Evolutionary conservation across 345 rosid species (phyloP), one percentile per base, ranked within the genome.

Genomic region (Litchi chinensis): DNA sequence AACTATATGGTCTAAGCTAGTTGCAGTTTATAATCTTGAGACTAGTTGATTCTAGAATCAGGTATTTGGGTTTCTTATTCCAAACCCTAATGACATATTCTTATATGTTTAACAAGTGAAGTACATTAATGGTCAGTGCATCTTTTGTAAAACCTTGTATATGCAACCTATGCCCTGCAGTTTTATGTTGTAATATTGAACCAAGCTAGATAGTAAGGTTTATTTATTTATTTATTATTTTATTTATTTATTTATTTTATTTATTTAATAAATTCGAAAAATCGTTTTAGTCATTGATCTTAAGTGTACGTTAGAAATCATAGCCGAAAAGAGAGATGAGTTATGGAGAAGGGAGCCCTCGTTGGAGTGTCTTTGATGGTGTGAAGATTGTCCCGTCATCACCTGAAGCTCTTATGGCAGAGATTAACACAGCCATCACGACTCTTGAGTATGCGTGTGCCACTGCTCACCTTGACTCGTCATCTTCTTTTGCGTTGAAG

Each of bases 401-500:
- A n/a, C 89, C 87, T 1, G 97, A 90, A 60, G 74, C 80, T 80
- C 85, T 92, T 9, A 88, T 92, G 93, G 87, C 90, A n/a, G 89
- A 90, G 76, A 88, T 90, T 74, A 86, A 90, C 81, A 37, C 86
- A 0, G 89, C 93, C 39, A 88, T 90, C 52, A 66, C 81, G 6
- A 81, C 86, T 77, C 85, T 92, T 68, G 96, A 92, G 80, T 82
- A 80, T 62, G 82, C 83, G 5, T 90, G 86, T 21, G 85, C 94
- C 62, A 81, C 82, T 26, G 76, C 86, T 19, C 41, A 52, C 50
- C 90, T 90, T n/a, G 85, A 78, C 56, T 76, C 88, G n/a, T 81
- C 84, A 21, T 74, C 90, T 46, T 81, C 86, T 24, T 68, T 87
- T 21, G 13, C 48, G 28, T 21, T 22, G 16, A 81, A 71, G 74